Base-by-base conservation (phyloP, 345 rosid genomes). In the Rhizophora mangle region DNA sequence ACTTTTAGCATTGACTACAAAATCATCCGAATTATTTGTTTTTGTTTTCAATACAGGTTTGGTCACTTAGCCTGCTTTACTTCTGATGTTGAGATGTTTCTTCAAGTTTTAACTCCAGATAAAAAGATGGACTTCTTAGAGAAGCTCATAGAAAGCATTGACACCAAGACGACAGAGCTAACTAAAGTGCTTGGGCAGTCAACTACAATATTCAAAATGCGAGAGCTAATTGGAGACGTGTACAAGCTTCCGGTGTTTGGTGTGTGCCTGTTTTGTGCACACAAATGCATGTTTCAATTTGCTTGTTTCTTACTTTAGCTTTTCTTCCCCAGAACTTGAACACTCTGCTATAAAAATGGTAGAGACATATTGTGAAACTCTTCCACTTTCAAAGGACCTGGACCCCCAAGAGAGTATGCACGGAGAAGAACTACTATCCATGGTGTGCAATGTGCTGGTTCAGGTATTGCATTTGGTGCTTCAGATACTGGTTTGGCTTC, bases 341-440 rank as follows among this genome's bases (percentile, higher is more conserved):
- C 75, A 64, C 74, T 78, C 72, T 71, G 86, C 87, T 13, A 69
- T 86, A 53, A 79, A 87, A 74, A 83, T 92, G 90, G 85, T 76
- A 31, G 87, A 90, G 82, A 79, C 87, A 76, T 92, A 80, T 67
- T 86, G 89, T 81, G 80, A 83, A 75, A 88, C 76, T 75, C 92
- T 92, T 74, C 83, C 88, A 11, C 94, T 90, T 62, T 92, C 98
- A 6, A 92, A 86, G 86, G 94, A 90, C 73, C 80, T 92, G 86
- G 99, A 92, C 79, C 88, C 84, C 58, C 97, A 90, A 74, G 98
- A 95, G 85, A 88, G 83, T 74, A 86, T 95, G 91, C 87, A 89
- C 65, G 98, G 99, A 30, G 98, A 90, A 82, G 99, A 95, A 83
- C 85, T 95, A 70, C 76, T 95, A 66, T 82, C 92, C 72, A 80